Evolutionary conservation across 1,284 basidiomycete genomes (phyloP).

Genomic region (Uromyces viciae-fabae): DNA sequence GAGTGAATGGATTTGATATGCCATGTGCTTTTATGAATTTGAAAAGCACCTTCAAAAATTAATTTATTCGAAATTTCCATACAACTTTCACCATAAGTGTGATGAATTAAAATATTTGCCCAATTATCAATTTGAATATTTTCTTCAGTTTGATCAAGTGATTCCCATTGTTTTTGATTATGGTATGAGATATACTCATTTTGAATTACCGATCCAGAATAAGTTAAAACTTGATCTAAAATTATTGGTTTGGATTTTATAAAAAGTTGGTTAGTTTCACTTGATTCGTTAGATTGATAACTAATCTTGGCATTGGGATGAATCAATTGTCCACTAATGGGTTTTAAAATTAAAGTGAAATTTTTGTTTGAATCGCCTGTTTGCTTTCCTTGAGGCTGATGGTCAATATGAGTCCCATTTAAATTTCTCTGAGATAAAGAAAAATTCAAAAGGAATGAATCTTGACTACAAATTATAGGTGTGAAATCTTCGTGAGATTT

Average conservation of each 20-base stretch:
- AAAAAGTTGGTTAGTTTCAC: neutral
- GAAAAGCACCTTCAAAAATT: slow-evolving; percentile 6
- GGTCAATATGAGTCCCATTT: neutral
- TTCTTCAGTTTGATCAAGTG: neutral
- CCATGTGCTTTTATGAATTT: slow-evolving; percentile 1
- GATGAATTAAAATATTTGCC: slow-evolving; percentile 49
- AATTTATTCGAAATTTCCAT: slow-evolving; percentile 14
- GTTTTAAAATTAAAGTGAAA: slow-evolving; percentile 47
- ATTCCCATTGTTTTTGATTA: slow-evolving; percentile 45
- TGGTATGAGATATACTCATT: slow-evolving; percentile 42
- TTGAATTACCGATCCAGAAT: slow-evolving; percentile 49
- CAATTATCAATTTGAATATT: slow-evolving; percentile 44
- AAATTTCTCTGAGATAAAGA: neutral
- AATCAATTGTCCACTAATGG: slow-evolving; percentile 48
- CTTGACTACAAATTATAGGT: neutral
- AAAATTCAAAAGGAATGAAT: neutral
- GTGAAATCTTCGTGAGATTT: neutral
- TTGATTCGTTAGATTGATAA: slow-evolving; percentile 45
- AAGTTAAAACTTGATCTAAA: slow-evolving; percentile 48
- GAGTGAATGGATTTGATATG: slow-evolving; percentile 26
- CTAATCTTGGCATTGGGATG: slow-evolving; percentile 48
- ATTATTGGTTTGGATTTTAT: slow-evolving; percentile 44
- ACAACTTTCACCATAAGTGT: slow-evolving; percentile 6
- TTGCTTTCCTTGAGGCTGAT: neutral
- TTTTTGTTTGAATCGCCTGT: neutral